Percentiles rank a stretch among this genome's conserved stretches.
These are phyloP conservation scores for Talaromyces sp. DNA, from an alignment of 2,329 filamentous ascomycete species.

Conservation along the genomic window DNA sequence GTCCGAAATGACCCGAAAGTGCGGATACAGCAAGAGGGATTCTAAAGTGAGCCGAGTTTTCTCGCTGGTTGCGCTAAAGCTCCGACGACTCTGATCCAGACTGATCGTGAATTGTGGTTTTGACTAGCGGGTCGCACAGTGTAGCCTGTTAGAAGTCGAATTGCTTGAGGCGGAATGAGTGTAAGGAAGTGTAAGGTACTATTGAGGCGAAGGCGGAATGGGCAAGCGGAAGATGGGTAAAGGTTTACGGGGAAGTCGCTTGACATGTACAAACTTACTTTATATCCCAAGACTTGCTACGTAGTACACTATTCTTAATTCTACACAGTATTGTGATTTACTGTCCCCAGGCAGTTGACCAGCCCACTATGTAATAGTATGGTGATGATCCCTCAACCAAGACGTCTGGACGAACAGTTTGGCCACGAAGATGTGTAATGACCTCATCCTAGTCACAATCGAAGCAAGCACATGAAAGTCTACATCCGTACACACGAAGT, in stretches of 20 bases:
- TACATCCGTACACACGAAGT: background rate
- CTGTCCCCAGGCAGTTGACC: background rate
- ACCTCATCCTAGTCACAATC: background rate
- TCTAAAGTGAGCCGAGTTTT: slow-evolving; percentile 7
- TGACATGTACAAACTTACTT: background rate
- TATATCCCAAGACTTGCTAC: background rate
- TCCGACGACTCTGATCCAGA: slow-evolving; percentile 5
- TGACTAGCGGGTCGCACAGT: background rate
- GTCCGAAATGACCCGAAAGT: slow-evolving; percentile 19
- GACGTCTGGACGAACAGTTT: background rate
- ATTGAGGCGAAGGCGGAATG: background rate
- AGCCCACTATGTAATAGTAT: background rate
- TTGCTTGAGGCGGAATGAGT: background rate
- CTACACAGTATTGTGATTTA: no score
- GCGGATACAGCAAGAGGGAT: slow-evolving; percentile 7
- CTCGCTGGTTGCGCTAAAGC: background rate
- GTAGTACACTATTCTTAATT: no score
- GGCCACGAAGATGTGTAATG: slow-evolving; percentile 8
- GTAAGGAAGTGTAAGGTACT: background rate
- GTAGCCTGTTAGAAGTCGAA: background rate
- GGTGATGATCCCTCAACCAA: slow-evolving; percentile 1
- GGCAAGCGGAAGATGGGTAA: background rate
- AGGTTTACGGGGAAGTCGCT: slow-evolving; percentile 4
- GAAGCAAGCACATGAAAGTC: background rate
- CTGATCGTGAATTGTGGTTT: background rate